Evolutionary conservation across 805 yeast species (phyloP).

Genomic region (Saturnispora mendoncae): DNA sequence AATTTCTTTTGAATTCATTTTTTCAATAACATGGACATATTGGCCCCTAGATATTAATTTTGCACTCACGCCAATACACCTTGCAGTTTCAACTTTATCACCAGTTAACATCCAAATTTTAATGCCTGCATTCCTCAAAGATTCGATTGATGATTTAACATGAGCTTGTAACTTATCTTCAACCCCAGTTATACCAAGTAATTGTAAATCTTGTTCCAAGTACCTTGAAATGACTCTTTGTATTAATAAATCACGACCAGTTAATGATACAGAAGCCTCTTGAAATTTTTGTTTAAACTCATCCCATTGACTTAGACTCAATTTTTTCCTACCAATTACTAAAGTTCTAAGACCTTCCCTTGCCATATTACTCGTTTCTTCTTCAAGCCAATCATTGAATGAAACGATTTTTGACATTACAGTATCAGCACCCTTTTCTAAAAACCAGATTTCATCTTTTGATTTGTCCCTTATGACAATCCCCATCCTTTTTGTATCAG

Average conservation of each 20-base stretch:
- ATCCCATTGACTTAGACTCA: conserved; percentile 45
- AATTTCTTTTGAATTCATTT: conserved; percentile 36
- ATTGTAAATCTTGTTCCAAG: conserved; percentile 75
- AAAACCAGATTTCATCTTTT: conserved; percentile 71
- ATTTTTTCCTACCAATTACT: conserved; percentile 80
- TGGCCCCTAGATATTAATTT: conserved; percentile 90
- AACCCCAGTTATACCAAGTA: conserved; percentile 91
- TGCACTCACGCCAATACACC: conserved; percentile 95
- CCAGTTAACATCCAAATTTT: conserved; percentile 99
- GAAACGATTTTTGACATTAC: conserved; percentile 82
- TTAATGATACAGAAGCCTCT: conserved; percentile 71
- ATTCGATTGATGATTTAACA: conserved; percentile 86
- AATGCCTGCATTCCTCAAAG: conserved; percentile 90
- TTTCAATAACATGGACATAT: conserved; percentile 78
- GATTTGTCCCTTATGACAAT: conserved; percentile 58
- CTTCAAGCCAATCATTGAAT: conserved; percentile 92
- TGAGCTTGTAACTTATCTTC: conserved; percentile 90
- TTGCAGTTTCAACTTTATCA: conserved; percentile 96
- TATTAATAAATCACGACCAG: conserved; percentile 68
- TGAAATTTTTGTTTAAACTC: conserved; percentile 57
- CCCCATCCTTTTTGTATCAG: conserved; percentile 96
- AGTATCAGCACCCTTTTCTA: conserved; percentile 93
- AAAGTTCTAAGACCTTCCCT: conserved; percentile 94
- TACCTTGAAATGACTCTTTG: conserved; percentile 55
- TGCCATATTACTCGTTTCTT: conserved; percentile 96